Percentiles rank a stretch among this genome's conserved stretches.
These are phyloP conservation scores for Melampsora abietis-canadensis DNA, from an alignment of 1,284 basidiomycete genomes.

Conservation along the genomic window DNA sequence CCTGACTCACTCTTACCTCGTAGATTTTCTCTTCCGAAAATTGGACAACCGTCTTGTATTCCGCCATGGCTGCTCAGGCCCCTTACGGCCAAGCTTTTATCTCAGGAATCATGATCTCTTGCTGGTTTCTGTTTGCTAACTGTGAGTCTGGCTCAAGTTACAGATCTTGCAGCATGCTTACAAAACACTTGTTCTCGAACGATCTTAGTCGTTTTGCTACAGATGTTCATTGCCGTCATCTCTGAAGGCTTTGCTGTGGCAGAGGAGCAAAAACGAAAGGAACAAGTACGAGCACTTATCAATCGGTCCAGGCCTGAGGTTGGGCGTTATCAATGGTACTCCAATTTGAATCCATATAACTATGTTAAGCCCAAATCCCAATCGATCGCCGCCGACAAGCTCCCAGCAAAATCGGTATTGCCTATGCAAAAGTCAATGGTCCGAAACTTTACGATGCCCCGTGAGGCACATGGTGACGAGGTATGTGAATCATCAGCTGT, in stretches of 20 bases:
- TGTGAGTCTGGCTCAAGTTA: constrained; percentile 60
- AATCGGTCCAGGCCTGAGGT: constrained; percentile 55
- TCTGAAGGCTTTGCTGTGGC: constrained; percentile 89
- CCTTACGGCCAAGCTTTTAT: constrained; percentile 70
- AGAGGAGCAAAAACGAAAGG: constrained; percentile 80
- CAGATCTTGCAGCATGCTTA: background rate
- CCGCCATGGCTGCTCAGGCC: constrained; percentile 64
- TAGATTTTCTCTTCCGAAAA: constrained; percentile 92
- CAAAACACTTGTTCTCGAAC: background rate
- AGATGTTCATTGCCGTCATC: constrained; percentile 98
- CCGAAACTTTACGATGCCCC: constrained; percentile 17
- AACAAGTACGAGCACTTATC: constrained; percentile 67
- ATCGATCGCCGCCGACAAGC: constrained; percentile 46
- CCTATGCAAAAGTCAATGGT: constrained; percentile 25
- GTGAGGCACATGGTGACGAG: background rate
- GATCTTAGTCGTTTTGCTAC: constrained; percentile 76
- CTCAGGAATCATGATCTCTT: constrained; percentile 70
- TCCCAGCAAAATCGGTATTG: constrained; percentile 17
- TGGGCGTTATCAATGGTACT: constrained; percentile 65
- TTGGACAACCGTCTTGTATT: constrained; percentile 82
- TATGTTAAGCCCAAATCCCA: constrained; percentile 58
- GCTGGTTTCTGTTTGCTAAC: constrained; percentile 90
- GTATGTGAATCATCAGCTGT: background rate
- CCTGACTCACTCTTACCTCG: background rate
- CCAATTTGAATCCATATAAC: constrained; percentile 80